Evolutionary conservation across 805 yeast genomes (phyloP).

Genomic region (Candida broadrunensis): DNA sequence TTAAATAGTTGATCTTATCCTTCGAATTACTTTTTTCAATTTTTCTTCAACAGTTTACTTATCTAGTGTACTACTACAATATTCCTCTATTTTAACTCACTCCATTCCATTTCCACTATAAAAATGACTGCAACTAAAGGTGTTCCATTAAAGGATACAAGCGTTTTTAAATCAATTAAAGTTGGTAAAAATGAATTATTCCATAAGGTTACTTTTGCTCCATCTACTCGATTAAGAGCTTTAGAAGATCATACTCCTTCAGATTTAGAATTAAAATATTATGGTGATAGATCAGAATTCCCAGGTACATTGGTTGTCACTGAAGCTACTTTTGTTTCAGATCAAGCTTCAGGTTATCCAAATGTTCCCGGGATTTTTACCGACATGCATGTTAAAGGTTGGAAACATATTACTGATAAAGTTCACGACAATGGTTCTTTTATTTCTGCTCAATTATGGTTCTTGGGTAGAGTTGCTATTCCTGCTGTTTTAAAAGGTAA

Average conservation of each 20-base stretch:
- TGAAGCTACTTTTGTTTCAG: conserved; percentile 29
- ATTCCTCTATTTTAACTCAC: no score
- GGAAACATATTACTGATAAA: conserved; percentile 45
- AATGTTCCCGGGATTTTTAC: conserved; percentile 49
- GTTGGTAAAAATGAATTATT: conserved; percentile 24
- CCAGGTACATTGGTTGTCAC: conserved; percentile 28
- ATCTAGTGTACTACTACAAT: no score
- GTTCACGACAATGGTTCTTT: conserved; percentile 45
- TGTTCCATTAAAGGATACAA: conserved; percentile 13
- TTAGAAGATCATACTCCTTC: conserved; percentile 21
- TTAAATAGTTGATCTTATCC: no score
- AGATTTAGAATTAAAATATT: conserved; percentile 23
- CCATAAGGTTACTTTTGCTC: conserved; percentile 19
- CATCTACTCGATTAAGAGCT: conserved; percentile 23
- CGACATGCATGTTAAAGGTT: conserved; percentile 44
- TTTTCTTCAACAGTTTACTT: no score
- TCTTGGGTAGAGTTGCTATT: conserved; percentile 41
- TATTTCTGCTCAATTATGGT: conserved; percentile 51
- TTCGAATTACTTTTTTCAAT: no score
- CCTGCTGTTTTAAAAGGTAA: conserved; percentile 19
- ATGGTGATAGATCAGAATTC: conserved; percentile 22
- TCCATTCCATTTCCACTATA: no score
- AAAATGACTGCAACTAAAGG: conserved; percentile 2
- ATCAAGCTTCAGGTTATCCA: conserved; percentile 35
- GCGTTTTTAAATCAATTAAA: conserved; percentile 26